These are phyloP conservation scores for Bipolaris oryzae DNA, from an alignment of 2,329 filamentous ascomycete genomes.

Conservation along the genomic window DNA sequence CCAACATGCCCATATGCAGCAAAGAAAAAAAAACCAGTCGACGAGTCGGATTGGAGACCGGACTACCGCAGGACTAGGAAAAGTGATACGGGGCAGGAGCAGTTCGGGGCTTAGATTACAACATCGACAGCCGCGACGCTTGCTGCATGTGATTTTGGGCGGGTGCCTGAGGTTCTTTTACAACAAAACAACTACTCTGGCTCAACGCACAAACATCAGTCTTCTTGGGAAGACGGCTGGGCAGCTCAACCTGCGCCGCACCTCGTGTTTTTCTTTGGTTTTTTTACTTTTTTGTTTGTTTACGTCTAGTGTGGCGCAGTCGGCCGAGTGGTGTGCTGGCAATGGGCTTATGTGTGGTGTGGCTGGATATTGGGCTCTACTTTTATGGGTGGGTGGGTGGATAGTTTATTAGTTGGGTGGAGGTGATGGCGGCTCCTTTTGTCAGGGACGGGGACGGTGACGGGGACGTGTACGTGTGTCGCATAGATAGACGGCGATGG, in stretches of 20 bases:
- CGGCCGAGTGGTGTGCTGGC: constrained; percentile 21
- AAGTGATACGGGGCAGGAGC: constrained; percentile 42
- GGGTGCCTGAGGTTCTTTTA: constrained; percentile 77
- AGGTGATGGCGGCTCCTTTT: constrained; percentile 18
- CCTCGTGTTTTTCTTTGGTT: constrained; percentile 34
- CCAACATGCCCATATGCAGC: constrained; percentile 30
- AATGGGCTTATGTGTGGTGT: constrained; percentile 8
- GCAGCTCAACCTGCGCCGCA: constrained; percentile 68
- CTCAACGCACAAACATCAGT: constrained; percentile 76
- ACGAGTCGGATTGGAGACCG: constrained; percentile 22
- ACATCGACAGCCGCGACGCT: constrained; percentile 65
- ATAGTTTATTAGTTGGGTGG: constrained; percentile 7
- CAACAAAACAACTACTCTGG: constrained; percentile 77
- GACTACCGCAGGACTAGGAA: constrained; percentile 29
- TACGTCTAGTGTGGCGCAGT: constrained; percentile 17
- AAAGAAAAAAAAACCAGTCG: constrained; percentile 17
- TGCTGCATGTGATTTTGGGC: constrained; percentile 61
- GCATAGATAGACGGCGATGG: neutral
- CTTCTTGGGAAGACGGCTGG: constrained; percentile 52
- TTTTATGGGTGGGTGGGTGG: constrained; percentile 20
- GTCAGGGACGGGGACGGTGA: no score
- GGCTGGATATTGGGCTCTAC: constrained; percentile 2
- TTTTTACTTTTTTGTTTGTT: constrained; percentile 11
- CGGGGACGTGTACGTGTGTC: neutral
- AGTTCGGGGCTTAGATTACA: constrained; percentile 64